phyloP scores from a whole-genome alignment of 495 filamentous ascomycete species.

The Tuber aestivum region DNA sequence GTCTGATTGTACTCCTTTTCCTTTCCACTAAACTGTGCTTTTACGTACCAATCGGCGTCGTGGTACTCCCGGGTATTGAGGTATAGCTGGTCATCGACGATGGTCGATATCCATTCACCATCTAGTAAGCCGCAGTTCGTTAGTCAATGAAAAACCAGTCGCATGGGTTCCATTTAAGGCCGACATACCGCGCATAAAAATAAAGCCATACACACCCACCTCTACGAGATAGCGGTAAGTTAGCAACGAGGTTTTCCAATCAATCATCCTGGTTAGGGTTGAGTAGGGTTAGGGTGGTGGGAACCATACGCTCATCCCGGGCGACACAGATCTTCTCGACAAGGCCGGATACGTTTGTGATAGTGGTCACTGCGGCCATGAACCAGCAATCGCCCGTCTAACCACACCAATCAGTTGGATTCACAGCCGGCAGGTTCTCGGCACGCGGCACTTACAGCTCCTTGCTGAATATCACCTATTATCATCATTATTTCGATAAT shows the following conservation, averaged over 20 bases:
- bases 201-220: constrained; percentile 89
- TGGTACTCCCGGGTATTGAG: constrained; percentile 40
- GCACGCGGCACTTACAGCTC: constrained; percentile 33
- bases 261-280: not conserved
- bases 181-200: constrained; percentile 68
- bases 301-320: constrained; percentile 53
- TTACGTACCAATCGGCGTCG: constrained; percentile 41
- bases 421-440: not conserved
- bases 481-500: not conserved
- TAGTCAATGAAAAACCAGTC: not conserved
- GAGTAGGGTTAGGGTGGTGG: not conserved
- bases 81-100: constrained; percentile 64
- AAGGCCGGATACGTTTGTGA: constrained; percentile 71
- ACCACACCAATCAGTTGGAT: constrained; percentile 47
- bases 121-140: constrained; percentile 48
- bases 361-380: constrained; percentile 75
- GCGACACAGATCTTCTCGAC: constrained; percentile 81
- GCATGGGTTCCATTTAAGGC: not conserved
- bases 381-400: constrained; percentile 88
- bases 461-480: constrained; percentile 41
- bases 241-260: not conserved
- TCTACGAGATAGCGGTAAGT: constrained; percentile 25
- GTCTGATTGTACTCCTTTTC: constrained; percentile 27
- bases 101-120: constrained; percentile 84
- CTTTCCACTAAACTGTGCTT: constrained; percentile 35